These are phyloP conservation scores for Dendrocalamus latiflorus DNA, from an alignment of 202 grass and related monocot species.

Conservation along the genomic window DNA sequence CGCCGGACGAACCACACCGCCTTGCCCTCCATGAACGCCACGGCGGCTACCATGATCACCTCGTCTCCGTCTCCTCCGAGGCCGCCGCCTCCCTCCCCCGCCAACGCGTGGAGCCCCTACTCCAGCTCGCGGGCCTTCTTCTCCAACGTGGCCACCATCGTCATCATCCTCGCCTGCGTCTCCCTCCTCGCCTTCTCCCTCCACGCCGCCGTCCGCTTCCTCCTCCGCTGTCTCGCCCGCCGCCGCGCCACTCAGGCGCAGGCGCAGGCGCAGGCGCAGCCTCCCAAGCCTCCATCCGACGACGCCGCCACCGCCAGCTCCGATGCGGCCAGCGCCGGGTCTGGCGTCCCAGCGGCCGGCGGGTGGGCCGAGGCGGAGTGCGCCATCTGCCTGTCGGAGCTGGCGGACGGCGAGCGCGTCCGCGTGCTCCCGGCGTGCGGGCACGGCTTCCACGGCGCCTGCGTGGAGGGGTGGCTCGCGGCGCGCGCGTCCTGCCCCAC, in stretches of 20 bases:
- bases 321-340: background rate
- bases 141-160: conserved; percentile 80
- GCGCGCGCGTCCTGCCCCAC: conserved; percentile 71
- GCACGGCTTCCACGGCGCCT: conserved; percentile 75
- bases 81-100: background rate
- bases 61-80: conserved; percentile 21
- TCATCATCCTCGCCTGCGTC: conserved; percentile 74
- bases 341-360: background rate
- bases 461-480: conserved; percentile 79
- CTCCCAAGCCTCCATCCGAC: conserved; percentile 15
- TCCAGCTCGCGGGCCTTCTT: conserved; percentile 65
- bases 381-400: conserved; percentile 79
- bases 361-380: conserved; percentile 59
- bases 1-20: conserved; percentile 37
- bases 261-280: no score
- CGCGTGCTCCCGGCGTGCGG: conserved; percentile 72
- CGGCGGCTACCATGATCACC: conserved; percentile 4
- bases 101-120: conserved; percentile 53
- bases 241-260: background rate
- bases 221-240: conserved; percentile 41
- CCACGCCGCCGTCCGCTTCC: conserved; percentile 59
- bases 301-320: background rate
- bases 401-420: conserved; percentile 57
- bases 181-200: conserved; percentile 76
- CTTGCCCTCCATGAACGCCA: background rate